These are phyloP conservation scores for Aspergillus sp. DNA, from an alignment of 2,329 filamentous ascomycete species.

Conservation along the genomic window DNA sequence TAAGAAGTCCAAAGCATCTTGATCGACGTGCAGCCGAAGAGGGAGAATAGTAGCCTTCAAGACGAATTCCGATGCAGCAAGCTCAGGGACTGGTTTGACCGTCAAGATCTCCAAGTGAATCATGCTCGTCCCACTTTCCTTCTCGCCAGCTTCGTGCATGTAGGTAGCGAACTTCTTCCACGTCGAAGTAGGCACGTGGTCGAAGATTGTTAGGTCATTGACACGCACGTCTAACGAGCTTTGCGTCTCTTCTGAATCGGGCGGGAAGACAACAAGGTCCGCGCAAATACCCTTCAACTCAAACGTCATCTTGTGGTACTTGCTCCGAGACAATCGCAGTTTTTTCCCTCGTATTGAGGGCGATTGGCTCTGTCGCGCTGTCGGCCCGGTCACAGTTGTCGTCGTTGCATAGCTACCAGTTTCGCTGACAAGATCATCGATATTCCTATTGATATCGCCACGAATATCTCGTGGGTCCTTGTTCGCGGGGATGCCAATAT, in stretches of 20 bases:
- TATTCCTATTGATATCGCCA: constrained; percentile 75
- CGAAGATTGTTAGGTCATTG: constrained; percentile 79
- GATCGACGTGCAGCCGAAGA: constrained; percentile 86
- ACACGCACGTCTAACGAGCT: constrained; percentile 81
- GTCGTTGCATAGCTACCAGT: constrained; percentile 83
- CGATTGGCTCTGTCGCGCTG: constrained; percentile 29
- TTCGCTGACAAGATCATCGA: constrained; percentile 80
- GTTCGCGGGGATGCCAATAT: constrained; percentile 85
- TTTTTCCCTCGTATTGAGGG: constrained; percentile 45
- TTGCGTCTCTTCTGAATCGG: constrained; percentile 70
- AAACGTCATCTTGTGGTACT: constrained; percentile 90
- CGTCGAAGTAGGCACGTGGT: constrained; percentile 88
- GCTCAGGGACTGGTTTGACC: constrained; percentile 74
- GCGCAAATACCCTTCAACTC: constrained; percentile 78
- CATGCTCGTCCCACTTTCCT: constrained; percentile 83
- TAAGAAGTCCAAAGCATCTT: constrained; percentile 95
- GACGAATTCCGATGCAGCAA: constrained; percentile 85
- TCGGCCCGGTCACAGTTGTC: constrained; percentile 44
- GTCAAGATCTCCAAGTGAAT: constrained; percentile 81
- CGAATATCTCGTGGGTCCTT: constrained; percentile 76
- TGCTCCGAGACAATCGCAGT: constrained; percentile 74
- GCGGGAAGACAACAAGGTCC: constrained; percentile 74
- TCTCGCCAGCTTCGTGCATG: constrained; percentile 75
- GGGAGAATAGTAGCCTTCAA: constrained; percentile 73
- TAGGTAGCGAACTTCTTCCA: constrained; percentile 99